Evolutionary conservation across 805 yeast species (phyloP), one percentile per base, ranked within the genome.

Genomic region (Starmerella stellata): DNA sequence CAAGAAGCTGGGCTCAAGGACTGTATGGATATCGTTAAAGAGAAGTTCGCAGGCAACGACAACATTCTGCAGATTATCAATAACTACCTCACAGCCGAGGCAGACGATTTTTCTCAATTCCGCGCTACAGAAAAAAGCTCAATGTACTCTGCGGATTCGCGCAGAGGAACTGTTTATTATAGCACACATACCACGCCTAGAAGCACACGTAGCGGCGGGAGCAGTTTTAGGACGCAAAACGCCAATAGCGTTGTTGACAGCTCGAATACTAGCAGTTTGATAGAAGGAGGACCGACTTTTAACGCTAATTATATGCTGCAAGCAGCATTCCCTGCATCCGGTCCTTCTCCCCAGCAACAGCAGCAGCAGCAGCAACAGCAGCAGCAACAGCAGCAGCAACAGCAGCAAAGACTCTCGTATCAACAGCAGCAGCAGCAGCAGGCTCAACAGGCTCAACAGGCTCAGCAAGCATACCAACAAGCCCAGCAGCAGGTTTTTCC

Each of bases 21-120:
- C 11, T 35, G 39, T 24, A 33, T 38, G 19, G 28, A 35, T 4
- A 17, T 28, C 15, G 36, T 43, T 38, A 21, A n/a, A 19, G 18
- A 14, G 3, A 32, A 17, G 9, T 43, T 41, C 21, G 35, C 42
- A 9, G 40, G 38, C 17, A 42, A 38, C 25, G 64, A 63, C 16
- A 56, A 63, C 30, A 58, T 78, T 15, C 65, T 77, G 38, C 61
- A 62, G 23, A 59, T 62, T 20, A 66, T 78, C 59, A 66, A 66
- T 35, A 57, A 57, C 1, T 39, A 38, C 28, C 59, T 81, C 41
- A 64, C 70, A 19, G 68, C 66, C 48, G 75, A 70, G n/a, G 64
- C 65, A 5, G 32, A 29, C 19, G 32, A 29, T 13, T 7, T 8
- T 13, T 13, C 19, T 9, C 7, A 29, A 15, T 29, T 8, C 14